Conservation (phyloP, 495 filamentous ascomycete genomes). For the Penicillium antarcticum region DNA sequence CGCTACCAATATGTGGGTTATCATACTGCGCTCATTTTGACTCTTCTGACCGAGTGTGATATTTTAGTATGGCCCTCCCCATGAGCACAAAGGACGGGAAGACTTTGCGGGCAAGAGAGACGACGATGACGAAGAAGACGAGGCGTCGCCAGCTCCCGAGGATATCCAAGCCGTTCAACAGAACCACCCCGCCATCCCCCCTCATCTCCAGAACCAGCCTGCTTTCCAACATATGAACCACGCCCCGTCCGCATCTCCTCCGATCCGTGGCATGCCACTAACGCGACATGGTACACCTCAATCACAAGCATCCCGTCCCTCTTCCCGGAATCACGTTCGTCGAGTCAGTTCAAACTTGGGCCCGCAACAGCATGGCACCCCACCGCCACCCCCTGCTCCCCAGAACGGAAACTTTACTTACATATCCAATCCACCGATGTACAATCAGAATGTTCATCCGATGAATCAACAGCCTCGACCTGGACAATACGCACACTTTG, state of each 20-base stretch:
- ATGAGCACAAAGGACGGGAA: conserved; percentile 92
- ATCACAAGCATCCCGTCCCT: conserved; percentile 75
- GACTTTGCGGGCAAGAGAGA: conserved; percentile 87
- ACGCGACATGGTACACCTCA: conserved; percentile 77
- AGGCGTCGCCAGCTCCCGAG: conserved; percentile 60
- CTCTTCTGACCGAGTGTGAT: conserved; percentile 1
- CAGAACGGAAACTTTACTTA: conserved; percentile 73
- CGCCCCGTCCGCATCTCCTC: conserved; percentile 85
- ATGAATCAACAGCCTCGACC: conserved; percentile 42
- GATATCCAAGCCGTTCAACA: conserved; percentile 45
- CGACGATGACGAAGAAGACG: conserved; percentile 85
- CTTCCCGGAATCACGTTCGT: conserved; percentile 74
- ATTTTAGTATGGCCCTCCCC: conserved; percentile 78
- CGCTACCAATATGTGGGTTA: conserved; percentile 83
- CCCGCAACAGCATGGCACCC: conserved; percentile 55
- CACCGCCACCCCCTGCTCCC: conserved; percentile 58
- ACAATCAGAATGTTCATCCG: conserved; percentile 64
- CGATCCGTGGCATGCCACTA: conserved; percentile 75
- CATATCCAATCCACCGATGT: conserved; percentile 81
- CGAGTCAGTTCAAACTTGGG: conserved; percentile 73
- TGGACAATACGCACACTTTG: conserved; percentile 46
- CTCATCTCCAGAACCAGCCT: conserved; percentile 72
- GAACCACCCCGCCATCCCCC: conserved; percentile 57
- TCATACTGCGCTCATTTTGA: neutral
- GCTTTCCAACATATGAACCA: conserved; percentile 77